Evolutionary conservation across 805 yeast genomes (phyloP).

Genomic region (Sugiyamaella qingdaonensis): DNA sequence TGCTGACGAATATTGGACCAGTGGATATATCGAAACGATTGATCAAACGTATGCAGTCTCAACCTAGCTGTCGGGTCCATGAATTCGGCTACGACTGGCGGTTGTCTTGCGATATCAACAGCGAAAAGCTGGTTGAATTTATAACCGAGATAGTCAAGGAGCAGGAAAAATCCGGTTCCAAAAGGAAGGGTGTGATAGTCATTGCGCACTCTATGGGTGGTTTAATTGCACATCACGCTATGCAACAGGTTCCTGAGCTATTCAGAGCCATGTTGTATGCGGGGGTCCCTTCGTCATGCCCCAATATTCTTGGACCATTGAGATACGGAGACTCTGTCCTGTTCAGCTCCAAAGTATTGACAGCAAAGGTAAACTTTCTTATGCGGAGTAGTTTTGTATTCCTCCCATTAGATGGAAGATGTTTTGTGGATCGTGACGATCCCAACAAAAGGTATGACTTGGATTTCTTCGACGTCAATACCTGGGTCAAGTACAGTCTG

Average conservation of each 20-base stretch:
- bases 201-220: conserved; percentile 97
- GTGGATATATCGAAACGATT: conserved; percentile 69
- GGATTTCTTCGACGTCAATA: conserved; percentile 75
- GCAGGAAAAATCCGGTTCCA: conserved; percentile 20
- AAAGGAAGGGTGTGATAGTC: conserved; percentile 59
- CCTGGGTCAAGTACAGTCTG: conserved; percentile 72
- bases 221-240: conserved; percentile 70
- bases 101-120: conserved; percentile 54
- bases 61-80: conserved; percentile 55
- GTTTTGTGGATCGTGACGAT: conserved; percentile 56
- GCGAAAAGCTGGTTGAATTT: conserved; percentile 49
- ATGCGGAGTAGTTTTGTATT: conserved; percentile 83
- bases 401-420: conserved; percentile 69
- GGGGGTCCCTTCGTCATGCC: conserved; percentile 80
- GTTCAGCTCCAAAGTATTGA: conserved; percentile 65
- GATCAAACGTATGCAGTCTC: conserved; percentile 44
- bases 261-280: conserved; percentile 75
- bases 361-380: conserved; percentile 78
- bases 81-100: conserved; percentile 97
- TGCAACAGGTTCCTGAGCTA: conserved; percentile 62
- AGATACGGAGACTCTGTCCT: conserved; percentile 77
- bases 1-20: conserved; percentile 81
- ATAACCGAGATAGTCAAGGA: conserved; percentile 38
- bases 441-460: conserved; percentile 33
- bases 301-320: conserved; percentile 81